Base-by-base conservation (phyloP, 306 rosid species). In the Cucurbita ficifolia region DNA sequence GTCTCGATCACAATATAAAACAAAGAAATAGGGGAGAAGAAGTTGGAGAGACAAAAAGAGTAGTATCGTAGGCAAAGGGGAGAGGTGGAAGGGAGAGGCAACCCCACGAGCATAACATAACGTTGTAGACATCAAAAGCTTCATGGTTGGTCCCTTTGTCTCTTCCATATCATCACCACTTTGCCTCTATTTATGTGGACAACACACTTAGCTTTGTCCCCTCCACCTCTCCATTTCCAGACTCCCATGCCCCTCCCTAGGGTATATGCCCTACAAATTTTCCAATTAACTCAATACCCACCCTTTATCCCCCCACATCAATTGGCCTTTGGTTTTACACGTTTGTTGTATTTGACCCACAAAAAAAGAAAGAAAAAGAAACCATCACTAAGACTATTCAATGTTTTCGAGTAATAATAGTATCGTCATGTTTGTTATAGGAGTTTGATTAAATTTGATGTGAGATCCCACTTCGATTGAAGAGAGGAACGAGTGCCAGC, bases 161-260 rank as follows among this genome's bases (percentile, higher is more conserved):
- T 29, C 14, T 70, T 70, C 74, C 43, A 46, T 29, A 7, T 70
- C 74, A 70, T 70, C 74, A 29, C 8, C 74, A 49, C 18, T 70
- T 70, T 70, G 74, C 74, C 74, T 70, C 58, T 29, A 14, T 70
- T 70, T 70, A 48, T 48, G 74, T 49, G 10, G 74, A 70, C 74
- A 70, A 29, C 3, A 70, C 74, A 48, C 8, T 14, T 58, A 48
- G 9, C 24, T 6, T 29, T 70, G 74, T 70, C 73, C 40, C 73
- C 73, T 17, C 22, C 11, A 0, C 3, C 3, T 8, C 11, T 8
- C 11, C 10, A 3, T 29, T 29, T 29, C 33, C 33, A 29, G 1
- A 22, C 0, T 39, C 43, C 48, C 40, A 61, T 35, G 10, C 7
- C 40, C 62, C 35, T 29, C 33, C 33, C 0, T 2, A 29, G 33